Base-by-base conservation (phyloP, 2,329 filamentous ascomycete genomes). In the Trichoderma endophyticum region DNA sequence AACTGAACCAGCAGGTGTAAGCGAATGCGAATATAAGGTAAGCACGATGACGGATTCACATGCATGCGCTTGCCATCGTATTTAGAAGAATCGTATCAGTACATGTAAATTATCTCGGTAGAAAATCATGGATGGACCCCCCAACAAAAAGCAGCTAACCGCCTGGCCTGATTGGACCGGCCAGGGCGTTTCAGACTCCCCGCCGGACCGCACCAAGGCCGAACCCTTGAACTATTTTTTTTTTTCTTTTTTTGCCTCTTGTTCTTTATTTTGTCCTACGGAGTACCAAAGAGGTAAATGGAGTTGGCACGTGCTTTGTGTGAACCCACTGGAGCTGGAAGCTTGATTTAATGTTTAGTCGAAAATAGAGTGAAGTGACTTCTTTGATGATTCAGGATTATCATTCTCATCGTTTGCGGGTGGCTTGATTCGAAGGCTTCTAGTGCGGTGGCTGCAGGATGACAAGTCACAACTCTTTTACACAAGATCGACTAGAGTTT, bases 181-280 rank as follows among this genome's bases (percentile, higher is more conserved):
- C 30, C 30, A 66, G 63, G 63, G 63, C 11, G 63, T 66, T 66
- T 66, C 48, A 66, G 48, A 66, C 63, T 51, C 63, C 21, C 63
- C 63, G 63, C 28, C 48, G 48, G 63, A 34, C 62, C 63, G 12
- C 48, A 36, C 30, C 43, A 56, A 21, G 32, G 48, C 63, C 62
- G 62, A 66, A 48, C 30, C 28, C 3, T 12, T 28, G 39, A 26
- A 39, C 36, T 39, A 39, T 30, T 66, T 34, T 36, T 48, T 51
- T 32, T 15, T n/a, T 24, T 9, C 30, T 64, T 48, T 9, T 48
- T 64, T 48, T 43, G 14, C 15, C 15, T 48, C 24, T n/a, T 63
- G 12, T 7, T 24, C 12, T 21, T 28, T 48, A 28, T 63, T 63
- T 48, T 63, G 6, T n/a, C 11, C 14, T 39, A 39, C 36, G 32